These are phyloP conservation scores for Tephrocybe sp. DNA, from an alignment of 768 basidiomycete species.

Conservation along the genomic window DNA sequence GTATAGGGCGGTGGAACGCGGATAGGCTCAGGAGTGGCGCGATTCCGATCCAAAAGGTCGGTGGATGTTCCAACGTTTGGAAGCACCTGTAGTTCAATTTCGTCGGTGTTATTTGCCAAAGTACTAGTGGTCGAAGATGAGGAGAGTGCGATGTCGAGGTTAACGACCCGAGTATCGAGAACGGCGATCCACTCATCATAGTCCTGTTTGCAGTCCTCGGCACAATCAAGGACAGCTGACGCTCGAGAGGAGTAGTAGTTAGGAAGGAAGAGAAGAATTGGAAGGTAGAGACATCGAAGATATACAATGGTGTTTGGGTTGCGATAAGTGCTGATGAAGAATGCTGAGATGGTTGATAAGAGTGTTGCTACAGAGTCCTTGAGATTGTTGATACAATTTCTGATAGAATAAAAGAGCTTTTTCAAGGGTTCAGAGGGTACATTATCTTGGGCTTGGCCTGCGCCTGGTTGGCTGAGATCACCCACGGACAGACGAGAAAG, in stretches of 20 bases:
- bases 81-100: conserved; percentile 3
- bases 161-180: conserved; percentile 1
- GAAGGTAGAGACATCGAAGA: conserved; percentile 6
- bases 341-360: not conserved
- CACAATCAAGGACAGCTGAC: conserved; percentile 1
- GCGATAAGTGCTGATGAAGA: not conserved
- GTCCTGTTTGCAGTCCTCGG: conserved; percentile 11
- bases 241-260: conserved; percentile 14
- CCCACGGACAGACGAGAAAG: no score
- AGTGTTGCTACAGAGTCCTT: not conserved
- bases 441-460: no score
- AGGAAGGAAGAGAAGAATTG: conserved; percentile 11
- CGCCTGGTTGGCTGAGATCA: no score
- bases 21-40: conserved; percentile 3
- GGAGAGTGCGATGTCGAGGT: conserved; percentile 4
- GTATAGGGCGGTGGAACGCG: conserved; percentile 7
- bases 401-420: not conserved
- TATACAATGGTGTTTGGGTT: conserved; percentile 1
- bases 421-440: conserved; percentile 7
- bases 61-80: not conserved
- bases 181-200: conserved; percentile 15
- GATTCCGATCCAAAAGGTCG: not conserved
- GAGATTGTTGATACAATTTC: not conserved
- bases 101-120: not conserved
- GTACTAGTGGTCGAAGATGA: not conserved